phyloP scores from a whole-genome alignment of 2,329 filamentous ascomycete genomes.

The Scopulariopsis brevicaulis region DNA sequence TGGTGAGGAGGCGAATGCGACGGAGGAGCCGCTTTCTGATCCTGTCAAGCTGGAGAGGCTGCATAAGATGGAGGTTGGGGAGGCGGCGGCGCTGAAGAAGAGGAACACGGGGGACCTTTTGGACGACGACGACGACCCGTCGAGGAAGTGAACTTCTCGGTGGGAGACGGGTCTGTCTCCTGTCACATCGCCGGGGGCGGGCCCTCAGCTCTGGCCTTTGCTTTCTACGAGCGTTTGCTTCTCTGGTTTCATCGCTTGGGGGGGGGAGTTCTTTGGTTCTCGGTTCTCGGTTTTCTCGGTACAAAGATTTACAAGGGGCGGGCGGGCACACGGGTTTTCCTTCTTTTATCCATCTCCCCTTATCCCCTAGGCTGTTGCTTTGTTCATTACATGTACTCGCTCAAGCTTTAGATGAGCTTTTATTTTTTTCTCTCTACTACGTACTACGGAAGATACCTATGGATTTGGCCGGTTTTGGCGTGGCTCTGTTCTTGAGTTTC shows the following conservation, averaged over 20 bases:
- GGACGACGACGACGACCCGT: constrained; percentile 14
- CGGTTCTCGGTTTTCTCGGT: neutral
- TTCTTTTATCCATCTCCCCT: neutral
- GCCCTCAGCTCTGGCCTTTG: neutral
- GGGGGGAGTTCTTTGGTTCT: neutral
- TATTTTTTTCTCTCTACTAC: neutral
- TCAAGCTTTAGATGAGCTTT: neutral
- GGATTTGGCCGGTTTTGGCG: neutral
- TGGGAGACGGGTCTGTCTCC: neutral
- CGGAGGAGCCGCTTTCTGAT: constrained; percentile 24
- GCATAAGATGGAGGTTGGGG: constrained; percentile 48
- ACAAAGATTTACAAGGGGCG: neutral
- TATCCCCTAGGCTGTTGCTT: neutral
- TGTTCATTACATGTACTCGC: neutral
- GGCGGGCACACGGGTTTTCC: neutral
- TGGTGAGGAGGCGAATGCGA: neutral
- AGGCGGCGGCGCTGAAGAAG: constrained; percentile 38
- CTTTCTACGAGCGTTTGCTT: neutral
- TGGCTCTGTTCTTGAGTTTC: neutral
- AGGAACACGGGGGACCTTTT: constrained; percentile 25
- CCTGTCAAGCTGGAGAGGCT: constrained; percentile 39
- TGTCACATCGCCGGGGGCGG: neutral
- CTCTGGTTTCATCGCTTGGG: neutral
- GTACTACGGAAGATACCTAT: neutral
- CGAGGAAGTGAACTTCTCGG: neutral